A percentile compares a stretch with the other conserved stretches of the same genome.
These are phyloP conservation scores for Ceriops zippeliana DNA, from an alignment of 345 rosid species.

Conservation along the genomic window DNA sequence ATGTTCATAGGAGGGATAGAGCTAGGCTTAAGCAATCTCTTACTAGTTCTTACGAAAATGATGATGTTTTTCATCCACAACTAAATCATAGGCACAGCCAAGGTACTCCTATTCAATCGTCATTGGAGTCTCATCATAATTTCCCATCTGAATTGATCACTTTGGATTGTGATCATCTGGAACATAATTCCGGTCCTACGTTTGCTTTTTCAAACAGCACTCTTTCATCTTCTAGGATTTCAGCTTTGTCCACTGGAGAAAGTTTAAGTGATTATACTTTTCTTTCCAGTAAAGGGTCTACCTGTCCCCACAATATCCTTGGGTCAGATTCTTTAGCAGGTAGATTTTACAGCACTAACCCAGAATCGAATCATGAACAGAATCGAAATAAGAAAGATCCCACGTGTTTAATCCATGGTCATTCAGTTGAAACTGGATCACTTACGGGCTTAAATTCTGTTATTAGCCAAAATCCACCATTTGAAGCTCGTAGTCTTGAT, in stretches of 20 bases:
- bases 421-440: slow-evolving; percentile 27
- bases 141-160: slow-evolving; percentile 9
- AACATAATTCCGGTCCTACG: slow-evolving; percentile 13
- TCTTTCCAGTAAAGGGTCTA: slow-evolving; percentile 9
- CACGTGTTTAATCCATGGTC: slow-evolving; percentile 1
- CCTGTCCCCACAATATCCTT: neutral
- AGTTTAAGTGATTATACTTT: slow-evolving; percentile 8
- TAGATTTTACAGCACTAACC: neutral
- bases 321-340: slow-evolving; percentile 8
- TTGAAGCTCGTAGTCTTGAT: slow-evolving; percentile 7
- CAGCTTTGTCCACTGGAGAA: slow-evolving; percentile 21
- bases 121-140: slow-evolving; percentile 4
- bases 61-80: slow-evolving; percentile 3
- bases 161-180: slow-evolving; percentile 14
- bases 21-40: slow-evolving; percentile 68
- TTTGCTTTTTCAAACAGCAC: neutral
- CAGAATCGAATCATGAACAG: slow-evolving; percentile 17
- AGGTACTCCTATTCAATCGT: slow-evolving; percentile 1
- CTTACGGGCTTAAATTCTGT: slow-evolving; percentile 34
- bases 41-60: slow-evolving; percentile 1
- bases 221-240: slow-evolving; percentile 33
- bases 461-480: slow-evolving; percentile 13
- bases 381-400: slow-evolving; percentile 7
- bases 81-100: slow-evolving; percentile 7
- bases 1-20: slow-evolving; percentile 88